These are phyloP conservation scores for Acorus calamus DNA, from an alignment of 106 monocot genomes.

Conservation along the genomic window DNA sequence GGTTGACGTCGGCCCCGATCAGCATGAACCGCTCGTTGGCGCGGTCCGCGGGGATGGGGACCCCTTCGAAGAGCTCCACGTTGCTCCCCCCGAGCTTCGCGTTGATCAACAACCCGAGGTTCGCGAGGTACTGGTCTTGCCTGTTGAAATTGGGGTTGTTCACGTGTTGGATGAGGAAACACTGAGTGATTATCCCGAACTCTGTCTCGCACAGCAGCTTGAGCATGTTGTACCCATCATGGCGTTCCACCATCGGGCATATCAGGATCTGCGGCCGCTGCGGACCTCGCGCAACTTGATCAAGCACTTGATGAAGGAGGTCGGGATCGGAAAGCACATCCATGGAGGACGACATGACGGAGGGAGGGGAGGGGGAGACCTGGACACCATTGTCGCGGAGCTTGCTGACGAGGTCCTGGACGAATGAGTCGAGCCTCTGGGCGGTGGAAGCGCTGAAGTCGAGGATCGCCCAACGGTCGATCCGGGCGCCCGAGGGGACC, in stretches of 20 bases:
- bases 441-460: constrained; percentile 22
- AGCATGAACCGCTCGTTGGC: no score
- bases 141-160: constrained; percentile 6
- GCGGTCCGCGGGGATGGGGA: no score
- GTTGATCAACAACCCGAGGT: no score
- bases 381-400: constrained; percentile 20
- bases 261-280: constrained; percentile 18
- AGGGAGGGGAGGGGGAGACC: not conserved
- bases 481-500: constrained; percentile 6
- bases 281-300: not conserved
- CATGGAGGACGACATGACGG: constrained; percentile 5
- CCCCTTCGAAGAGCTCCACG: no score
- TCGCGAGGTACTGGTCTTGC: constrained; percentile 23
- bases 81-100: no score
- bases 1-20: no score
- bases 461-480: constrained; percentile 25
- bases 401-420: constrained; percentile 3
- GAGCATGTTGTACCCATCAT: constrained; percentile 31
- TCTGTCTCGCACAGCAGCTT: constrained; percentile 41
- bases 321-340: constrained; percentile 8
- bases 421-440: constrained; percentile 4
- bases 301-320: constrained; percentile 10
- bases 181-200: constrained; percentile 37
- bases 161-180: constrained; percentile 15
- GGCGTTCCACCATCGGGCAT: constrained; percentile 23